phyloP scores from a whole-genome alignment of 2,329 filamentous ascomycete species.

The Trichoderma oligosporum region DNA sequence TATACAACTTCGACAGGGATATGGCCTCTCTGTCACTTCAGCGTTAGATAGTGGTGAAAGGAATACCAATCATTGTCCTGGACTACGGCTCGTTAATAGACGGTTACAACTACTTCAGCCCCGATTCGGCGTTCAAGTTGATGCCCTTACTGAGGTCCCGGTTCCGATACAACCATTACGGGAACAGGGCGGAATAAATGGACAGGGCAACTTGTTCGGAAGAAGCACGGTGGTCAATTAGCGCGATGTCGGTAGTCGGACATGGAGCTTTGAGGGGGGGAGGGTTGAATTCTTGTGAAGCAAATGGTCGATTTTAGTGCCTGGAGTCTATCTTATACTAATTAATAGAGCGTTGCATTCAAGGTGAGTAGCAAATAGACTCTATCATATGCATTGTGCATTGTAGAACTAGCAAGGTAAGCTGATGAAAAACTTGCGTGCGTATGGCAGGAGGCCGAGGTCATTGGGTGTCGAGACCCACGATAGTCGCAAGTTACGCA shows the following conservation, averaged over 20 bases:
- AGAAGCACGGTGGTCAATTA: not conserved
- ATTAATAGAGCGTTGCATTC: not conserved
- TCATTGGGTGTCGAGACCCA: slow-evolving; percentile 19
- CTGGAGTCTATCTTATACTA: not conserved
- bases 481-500: slow-evolving; percentile 13
- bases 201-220: not conserved
- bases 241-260: slow-evolving; percentile 1
- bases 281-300: not conserved
- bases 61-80: not conserved
- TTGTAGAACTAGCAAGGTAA: slow-evolving; percentile 9
- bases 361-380: not conserved
- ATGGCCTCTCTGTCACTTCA: not conserved
- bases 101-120: not conserved
- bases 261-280: not conserved
- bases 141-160: not conserved
- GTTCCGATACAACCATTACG: not conserved
- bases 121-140: slow-evolving; percentile 8
- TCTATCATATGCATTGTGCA: slow-evolving; percentile 12
- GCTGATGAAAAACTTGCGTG: slow-evolving; percentile 19
- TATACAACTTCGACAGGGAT: too few relatives aligned
- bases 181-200: slow-evolving; percentile 7
- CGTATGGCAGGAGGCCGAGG: slow-evolving; percentile 15
- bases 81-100: not conserved
- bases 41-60: not conserved
- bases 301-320: not conserved